Percentiles rank a stretch among this genome's conserved stretches.
phyloP scores from a whole-genome alignment of 1,284 basidiomycete species.

The Pholiota adiposa region DNA sequence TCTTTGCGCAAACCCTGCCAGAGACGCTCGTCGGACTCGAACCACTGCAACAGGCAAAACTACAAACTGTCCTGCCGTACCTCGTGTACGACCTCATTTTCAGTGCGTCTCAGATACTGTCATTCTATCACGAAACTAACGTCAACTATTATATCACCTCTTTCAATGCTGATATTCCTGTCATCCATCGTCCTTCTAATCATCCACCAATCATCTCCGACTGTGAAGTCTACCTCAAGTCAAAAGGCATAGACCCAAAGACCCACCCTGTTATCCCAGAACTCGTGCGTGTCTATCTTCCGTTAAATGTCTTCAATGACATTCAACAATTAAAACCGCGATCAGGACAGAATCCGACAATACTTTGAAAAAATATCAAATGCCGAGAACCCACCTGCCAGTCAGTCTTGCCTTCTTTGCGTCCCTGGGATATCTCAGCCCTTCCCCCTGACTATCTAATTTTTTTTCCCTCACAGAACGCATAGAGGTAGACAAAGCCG shows the following conservation, averaged over 20 bases:
- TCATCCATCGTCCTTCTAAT: background rate
- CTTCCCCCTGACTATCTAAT: background rate
- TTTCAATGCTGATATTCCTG: background rate
- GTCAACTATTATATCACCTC: background rate
- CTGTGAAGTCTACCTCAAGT: conserved; percentile 73
- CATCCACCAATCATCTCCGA: background rate
- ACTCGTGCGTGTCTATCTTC: conserved; percentile 53
- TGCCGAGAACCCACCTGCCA: conserved; percentile 68
- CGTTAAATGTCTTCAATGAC: background rate
- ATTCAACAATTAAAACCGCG: conserved; percentile 2
- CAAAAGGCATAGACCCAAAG: conserved; percentile 76
- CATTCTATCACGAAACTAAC: background rate
- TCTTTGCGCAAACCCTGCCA: conserved; percentile 66
- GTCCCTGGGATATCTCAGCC: background rate
- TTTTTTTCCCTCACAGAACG: conserved; percentile 40
- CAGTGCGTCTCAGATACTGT: conserved; percentile 47
- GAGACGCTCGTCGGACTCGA: conserved; percentile 68
- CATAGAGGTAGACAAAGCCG: conserved; percentile 68
- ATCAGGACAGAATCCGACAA: conserved; percentile 70
- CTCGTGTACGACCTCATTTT: conserved; percentile 84
- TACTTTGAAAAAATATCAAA: conserved; percentile 83
- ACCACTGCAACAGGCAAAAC: conserved; percentile 78
- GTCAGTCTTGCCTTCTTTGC: conserved; percentile 40
- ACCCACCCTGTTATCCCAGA: conserved; percentile 76
- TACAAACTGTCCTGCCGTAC: conserved; percentile 76